A percentile compares a stretch with the other conserved stretches of the same genome.
These are phyloP conservation scores for Tylopilus orsonianus DNA, from an alignment of 1,284 basidiomycete genomes.

Conservation along the genomic window DNA sequence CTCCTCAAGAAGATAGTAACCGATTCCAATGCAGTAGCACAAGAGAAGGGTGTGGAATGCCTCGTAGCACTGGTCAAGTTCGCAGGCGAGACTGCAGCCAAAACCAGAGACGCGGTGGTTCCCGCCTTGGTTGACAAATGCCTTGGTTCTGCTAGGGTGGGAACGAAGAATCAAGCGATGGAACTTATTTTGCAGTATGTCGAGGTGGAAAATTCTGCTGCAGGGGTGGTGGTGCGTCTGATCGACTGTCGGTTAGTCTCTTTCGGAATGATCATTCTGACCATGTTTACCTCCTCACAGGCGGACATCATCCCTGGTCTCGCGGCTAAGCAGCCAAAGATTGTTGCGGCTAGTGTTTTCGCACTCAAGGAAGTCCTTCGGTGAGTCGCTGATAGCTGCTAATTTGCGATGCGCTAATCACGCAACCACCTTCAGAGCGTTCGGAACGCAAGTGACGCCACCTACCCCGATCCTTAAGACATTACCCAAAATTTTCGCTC, in stretches of 20 bases:
- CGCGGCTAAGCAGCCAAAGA: conserved; percentile 92
- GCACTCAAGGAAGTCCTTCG: conserved; percentile 78
- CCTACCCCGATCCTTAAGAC: conserved; percentile 82
- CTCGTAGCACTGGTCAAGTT: conserved; percentile 85
- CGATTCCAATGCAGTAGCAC: conserved; percentile 95
- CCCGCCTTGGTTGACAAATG: conserved; percentile 96
- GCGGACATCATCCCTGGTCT: conserved; percentile 83
- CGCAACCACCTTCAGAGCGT: conserved; percentile 51
- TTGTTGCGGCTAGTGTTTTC: conserved; percentile 80
- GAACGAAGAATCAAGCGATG: conserved; percentile 87
- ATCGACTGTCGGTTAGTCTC: conserved; percentile 25
- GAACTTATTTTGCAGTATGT: conserved; percentile 90
- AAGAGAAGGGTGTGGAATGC: conserved; percentile 95
- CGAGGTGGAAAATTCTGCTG: conserved; percentile 89
- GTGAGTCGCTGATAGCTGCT: conserved; percentile 31
- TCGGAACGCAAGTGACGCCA: conserved; percentile 79
- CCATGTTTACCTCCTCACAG: conserved; percentile 45
- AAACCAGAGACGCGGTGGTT: conserved; percentile 79
- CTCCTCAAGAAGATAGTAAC: conserved; percentile 84
- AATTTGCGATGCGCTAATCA: conserved; percentile 1
- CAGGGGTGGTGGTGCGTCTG: conserved; percentile 82
- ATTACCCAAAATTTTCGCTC: conserved; percentile 92
- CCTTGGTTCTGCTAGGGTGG: conserved; percentile 86
- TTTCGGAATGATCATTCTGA: conserved; percentile 16
- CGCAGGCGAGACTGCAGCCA: conserved; percentile 85